Evolutionary conservation across 352 stramenopile species (phyloP).

Genomic region (Vaucheria bursata): DNA sequence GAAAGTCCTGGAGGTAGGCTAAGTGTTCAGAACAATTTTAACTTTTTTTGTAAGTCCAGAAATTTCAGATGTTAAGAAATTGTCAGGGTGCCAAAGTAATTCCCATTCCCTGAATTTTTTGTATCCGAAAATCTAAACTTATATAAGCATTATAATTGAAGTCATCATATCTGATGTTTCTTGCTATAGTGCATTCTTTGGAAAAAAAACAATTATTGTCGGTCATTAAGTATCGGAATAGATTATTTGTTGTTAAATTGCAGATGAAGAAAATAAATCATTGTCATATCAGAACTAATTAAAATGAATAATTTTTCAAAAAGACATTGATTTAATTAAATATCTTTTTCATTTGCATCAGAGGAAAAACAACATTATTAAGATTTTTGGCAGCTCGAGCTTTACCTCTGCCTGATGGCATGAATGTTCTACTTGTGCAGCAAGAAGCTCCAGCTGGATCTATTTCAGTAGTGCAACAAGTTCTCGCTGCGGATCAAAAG

Average conservation of each 20-base stretch:
- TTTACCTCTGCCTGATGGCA: conserved; percentile 13
- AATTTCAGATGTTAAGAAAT: not conserved
- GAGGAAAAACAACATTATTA: conserved; percentile 33
- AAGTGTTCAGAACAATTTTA: not conserved
- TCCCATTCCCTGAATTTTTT: not conserved
- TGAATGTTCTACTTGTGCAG: conserved; percentile 28
- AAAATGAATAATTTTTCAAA: not conserved
- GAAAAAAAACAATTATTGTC: not conserved
- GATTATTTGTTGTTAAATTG: no score
- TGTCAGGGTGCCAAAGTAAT: not conserved
- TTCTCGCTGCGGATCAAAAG: conserved; percentile 16
- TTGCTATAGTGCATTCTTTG: not conserved
- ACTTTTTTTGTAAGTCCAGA: not conserved
- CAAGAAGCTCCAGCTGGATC: conserved; percentile 19
- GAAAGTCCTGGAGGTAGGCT: not conserved
- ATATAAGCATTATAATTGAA: no score
- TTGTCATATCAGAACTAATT: not conserved
- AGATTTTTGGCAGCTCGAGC: conserved; percentile 26
- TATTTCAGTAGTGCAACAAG: conserved; percentile 25
- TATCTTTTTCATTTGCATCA: not conserved
- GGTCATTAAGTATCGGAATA: no score
- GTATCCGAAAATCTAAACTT: not conserved
- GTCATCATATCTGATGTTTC: not conserved
- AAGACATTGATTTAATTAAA: not conserved
- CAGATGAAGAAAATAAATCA: no score